phyloP scores from a whole-genome alignment of 2,329 filamentous ascomycete genomes.

The Aspergillus felis region DNA sequence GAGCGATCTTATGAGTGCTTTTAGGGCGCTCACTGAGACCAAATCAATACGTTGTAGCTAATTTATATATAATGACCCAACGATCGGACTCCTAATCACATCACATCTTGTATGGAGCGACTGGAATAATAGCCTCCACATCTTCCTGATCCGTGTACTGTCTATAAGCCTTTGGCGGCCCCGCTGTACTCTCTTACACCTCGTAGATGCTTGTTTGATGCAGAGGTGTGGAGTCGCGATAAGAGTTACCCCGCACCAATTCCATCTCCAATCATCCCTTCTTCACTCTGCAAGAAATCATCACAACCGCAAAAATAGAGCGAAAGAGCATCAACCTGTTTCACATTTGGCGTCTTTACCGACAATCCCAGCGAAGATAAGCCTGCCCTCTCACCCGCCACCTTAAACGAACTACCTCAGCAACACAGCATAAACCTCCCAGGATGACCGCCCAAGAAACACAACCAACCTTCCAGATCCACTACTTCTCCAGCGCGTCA shows the following conservation, averaged over 20 bases:
- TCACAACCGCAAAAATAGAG: background rate
- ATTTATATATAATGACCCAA: background rate
- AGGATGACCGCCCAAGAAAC: background rate
- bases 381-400: background rate
- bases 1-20: slow-evolving; percentile 66
- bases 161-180: background rate
- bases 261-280: background rate
- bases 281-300: background rate
- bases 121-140: too few relatives aligned
- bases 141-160: background rate
- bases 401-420: background rate
- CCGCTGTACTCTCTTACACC: background rate
- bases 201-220: background rate
- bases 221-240: background rate
- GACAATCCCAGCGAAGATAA: background rate
- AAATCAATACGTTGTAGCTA: background rate
- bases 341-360: background rate
- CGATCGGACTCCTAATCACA: background rate
- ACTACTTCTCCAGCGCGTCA: slow-evolving; percentile 45
- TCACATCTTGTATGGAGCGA: background rate
- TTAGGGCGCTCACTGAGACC: slow-evolving; percentile 50
- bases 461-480: slow-evolving; percentile 37
- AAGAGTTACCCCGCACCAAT: background rate
- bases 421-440: background rate
- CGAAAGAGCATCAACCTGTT: background rate